Percentiles rank a stretch among this genome's conserved stretches.
These are phyloP conservation scores for Fraxinus sp. DNA, from an alignment of 305 asterid species.

Conservation along the genomic window DNA sequence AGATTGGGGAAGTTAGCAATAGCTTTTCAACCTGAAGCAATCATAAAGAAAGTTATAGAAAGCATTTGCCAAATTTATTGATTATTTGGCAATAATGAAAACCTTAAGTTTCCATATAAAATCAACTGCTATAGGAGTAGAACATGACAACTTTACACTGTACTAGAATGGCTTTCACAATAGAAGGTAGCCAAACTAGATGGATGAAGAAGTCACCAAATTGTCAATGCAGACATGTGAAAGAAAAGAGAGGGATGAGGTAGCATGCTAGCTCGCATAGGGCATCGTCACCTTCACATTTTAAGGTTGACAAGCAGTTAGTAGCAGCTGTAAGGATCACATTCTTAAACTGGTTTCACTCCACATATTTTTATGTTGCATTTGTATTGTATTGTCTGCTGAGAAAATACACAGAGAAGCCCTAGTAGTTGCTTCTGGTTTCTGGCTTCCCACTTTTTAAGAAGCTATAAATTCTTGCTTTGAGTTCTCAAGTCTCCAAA, in stretches of 20 bases:
- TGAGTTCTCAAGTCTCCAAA: conserved; percentile 1
- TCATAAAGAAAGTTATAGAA: neutral
- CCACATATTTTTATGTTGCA: neutral
- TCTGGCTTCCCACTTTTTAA: neutral
- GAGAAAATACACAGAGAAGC: neutral
- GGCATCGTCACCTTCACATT: neutral
- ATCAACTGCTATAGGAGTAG: neutral
- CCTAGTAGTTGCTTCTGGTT: neutral
- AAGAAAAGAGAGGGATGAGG: neutral
- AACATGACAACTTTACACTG: neutral
- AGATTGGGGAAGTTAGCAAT: neutral
- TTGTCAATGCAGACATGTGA: neutral
- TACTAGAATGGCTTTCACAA: neutral
- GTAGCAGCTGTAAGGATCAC: neutral
- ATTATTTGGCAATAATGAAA: neutral
- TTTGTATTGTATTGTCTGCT: neutral
- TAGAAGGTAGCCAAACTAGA: conserved; percentile 4
- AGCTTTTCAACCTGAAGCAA: conserved; percentile 18
- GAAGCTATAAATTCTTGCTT: neutral
- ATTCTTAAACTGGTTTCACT: neutral
- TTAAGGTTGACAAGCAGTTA: neutral
- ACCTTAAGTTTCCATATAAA: neutral
- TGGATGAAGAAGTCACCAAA: neutral
- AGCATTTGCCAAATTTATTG: conserved; percentile 11
- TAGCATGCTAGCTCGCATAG: neutral